A percentile compares a stretch with the other conserved stretches of the same genome.
phyloP scores from a whole-genome alignment of 805 yeast species.

The Saccharomycopsis sp. region DNA sequence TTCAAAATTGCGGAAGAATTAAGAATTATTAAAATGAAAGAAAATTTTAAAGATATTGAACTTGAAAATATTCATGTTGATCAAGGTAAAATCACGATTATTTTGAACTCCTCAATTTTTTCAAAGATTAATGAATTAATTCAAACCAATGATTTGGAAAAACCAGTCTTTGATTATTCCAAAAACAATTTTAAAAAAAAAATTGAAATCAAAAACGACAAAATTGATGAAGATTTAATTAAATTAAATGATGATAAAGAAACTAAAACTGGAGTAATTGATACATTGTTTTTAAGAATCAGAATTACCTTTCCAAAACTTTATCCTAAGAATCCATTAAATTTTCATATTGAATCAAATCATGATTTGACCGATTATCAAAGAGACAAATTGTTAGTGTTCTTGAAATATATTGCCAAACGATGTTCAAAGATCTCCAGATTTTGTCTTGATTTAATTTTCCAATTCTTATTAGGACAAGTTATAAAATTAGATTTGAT shows the following conservation, averaged over 20 bases:
- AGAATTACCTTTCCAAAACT: conserved; percentile 58
- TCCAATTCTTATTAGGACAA: conserved; percentile 59
- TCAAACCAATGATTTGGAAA: conserved; percentile 5
- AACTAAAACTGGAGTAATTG: not conserved
- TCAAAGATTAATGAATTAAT: conserved; percentile 17
- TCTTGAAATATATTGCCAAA: conserved; percentile 43
- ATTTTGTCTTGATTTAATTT: conserved; percentile 63
- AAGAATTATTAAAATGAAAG: conserved; percentile 59
- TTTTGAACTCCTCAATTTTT: conserved; percentile 74
- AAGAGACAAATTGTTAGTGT: conserved; percentile 38
- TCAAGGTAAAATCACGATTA: conserved; percentile 66
- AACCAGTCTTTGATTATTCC: conserved; percentile 2
- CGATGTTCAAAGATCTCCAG: conserved; percentile 45
- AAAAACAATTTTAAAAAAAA: not conserved
- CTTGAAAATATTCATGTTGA: conserved; percentile 86
- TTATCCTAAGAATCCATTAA: conserved; percentile 57
- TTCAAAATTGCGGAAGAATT: conserved; percentile 88
- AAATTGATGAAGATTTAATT: too few relatives aligned
- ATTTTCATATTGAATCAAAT: conserved; percentile 67
- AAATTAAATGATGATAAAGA: too few relatives aligned
- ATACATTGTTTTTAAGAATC: too few relatives aligned
- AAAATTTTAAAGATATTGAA: conserved; percentile 49
- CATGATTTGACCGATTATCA: conserved; percentile 47
- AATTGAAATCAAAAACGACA: not conserved
- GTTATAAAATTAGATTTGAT: conserved; percentile 34